Base-by-base conservation (phyloP, 2,329 filamentous ascomycete genomes). In the Venturiaceae sp. region DNA sequence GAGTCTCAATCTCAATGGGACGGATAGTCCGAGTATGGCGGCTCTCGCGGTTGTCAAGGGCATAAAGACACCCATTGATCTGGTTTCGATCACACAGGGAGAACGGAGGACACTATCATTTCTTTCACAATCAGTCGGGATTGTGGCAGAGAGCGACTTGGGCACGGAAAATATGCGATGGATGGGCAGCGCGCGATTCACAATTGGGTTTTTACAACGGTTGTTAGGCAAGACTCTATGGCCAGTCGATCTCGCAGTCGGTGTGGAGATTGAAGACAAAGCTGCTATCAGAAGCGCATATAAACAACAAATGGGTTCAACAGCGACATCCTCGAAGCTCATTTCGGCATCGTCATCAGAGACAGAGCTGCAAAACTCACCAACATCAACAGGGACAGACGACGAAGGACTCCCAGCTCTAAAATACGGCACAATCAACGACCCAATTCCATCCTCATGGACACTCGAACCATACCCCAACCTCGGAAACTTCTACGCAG, bases 401-500 rank as follows among this genome's bases (percentile, higher is more conserved):
- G 33, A 57, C 54, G 36, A 28, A 67, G 66, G 85, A 0, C 76
- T 97, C 9, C 92, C 92, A 2, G 71, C 80, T 5, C 75, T 97
- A 37, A 80, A 82, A 65, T 95, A 89, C 66, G 94, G 94, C 54
- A 92, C 89, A 0, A 76, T 94, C 60, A 82, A 83, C 55, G 90
- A 95, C 64, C 79, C 86, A 16, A 70, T 97, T 0, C 92, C 91
- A 0, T 75, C 81, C 1, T 86, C 83, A 50, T 99, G 94, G 91
- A 80, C 87, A 61, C 74, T 87, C 21, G 74, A 87, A 3, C 83
- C 87, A 0, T 82, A 87, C 62, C 84, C 94, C 62, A 89, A 86
- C 32, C 77, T 99, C 58, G 91, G 91, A 52, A 96, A 90, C 67
- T 95, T 99, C 70, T 97, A 95, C 73, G 88, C 86, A 33, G 94